Evolutionary conservation across 768 basidiomycete species (phyloP), one percentile per base, ranked within the genome.

Genomic region (Russula olivacea): DNA sequence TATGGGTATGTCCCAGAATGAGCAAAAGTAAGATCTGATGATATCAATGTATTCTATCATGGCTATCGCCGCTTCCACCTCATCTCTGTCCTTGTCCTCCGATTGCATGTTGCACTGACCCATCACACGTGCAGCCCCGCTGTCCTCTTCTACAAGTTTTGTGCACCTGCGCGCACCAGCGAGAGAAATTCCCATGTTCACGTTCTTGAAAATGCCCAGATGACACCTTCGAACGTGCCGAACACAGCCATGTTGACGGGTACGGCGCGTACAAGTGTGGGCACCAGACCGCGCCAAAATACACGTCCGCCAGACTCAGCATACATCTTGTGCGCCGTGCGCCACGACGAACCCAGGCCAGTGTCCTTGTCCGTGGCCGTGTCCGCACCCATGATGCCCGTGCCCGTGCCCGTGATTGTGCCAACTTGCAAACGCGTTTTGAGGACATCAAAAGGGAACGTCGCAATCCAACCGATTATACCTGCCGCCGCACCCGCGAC

Each of bases 221-320:
- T 81, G 38, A 86, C 77, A 2, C 77, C 73, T 66, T 92, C 89
- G 64, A 90, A 92, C 2, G 84, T 83, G 3, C 80, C 81, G 72
- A 92, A 91, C 1, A 86, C 90, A 36, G 85, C 87, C 81, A 91
- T 89, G 67, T 91, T 91, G n/a, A 89, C 88, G 2, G 90, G 91
- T 25, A 91, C 79, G n/a, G 89, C 87, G 45, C 93, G 80, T 43
- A 94, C 82, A 10, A 97, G 71, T 0, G 93, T 94, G 12, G 93
- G 91, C 2, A 83, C 77, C 30, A 95, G 74, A 0, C 93, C 93
- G 5, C 83, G 77, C 65, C 86, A 89, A 69, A 94, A 93, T 1
- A 91, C 89, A 15, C 76, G 69, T 17, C 7, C 38, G n/a, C 25
- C 58, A 68, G 90, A 88, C 10, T 76, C 70, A 25, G 80, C 79